Evolutionary conservation across 2,329 filamentous ascomycete genomes (phyloP).

Genomic region (Mycosphaerelloides madeirae): DNA sequence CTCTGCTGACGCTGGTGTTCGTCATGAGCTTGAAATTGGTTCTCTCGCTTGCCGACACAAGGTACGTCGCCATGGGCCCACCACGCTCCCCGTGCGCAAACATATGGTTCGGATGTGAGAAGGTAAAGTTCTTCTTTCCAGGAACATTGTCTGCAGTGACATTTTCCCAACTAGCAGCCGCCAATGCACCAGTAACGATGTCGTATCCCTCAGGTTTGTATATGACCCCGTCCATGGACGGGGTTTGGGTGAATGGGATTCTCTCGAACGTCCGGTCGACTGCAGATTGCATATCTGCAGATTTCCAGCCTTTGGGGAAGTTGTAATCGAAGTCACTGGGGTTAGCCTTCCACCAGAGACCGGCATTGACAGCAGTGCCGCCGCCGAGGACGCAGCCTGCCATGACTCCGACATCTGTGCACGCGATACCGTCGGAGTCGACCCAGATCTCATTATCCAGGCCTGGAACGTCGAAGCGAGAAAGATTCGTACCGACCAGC

Average conservation of each 20-base stretch:
- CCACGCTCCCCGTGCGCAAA: conserved; percentile 61
- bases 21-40: conserved; percentile 64
- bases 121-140: conserved; percentile 61
- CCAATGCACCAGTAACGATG: conserved; percentile 57
- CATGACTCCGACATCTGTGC: conserved; percentile 67
- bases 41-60: conserved; percentile 56
- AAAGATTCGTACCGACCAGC: conserved; percentile 58
- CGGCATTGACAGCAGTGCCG: conserved; percentile 62
- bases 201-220: conserved; percentile 66
- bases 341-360: conserved; percentile 64
- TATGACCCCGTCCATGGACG: conserved; percentile 61
- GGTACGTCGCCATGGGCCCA: conserved; percentile 67
- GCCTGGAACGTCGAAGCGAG: conserved; percentile 67
- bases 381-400: conserved; percentile 67
- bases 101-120: conserved; percentile 62
- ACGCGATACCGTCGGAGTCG: conserved; percentile 59
- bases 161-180: conserved; percentile 57
- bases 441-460: conserved; percentile 67
- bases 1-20: conserved; percentile 61
- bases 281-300: conserved; percentile 55
- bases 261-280: conserved; percentile 60
- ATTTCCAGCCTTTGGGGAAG: conserved; percentile 68
- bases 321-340: conserved; percentile 65
- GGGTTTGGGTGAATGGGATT: conserved; percentile 65
- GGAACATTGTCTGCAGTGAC: conserved; percentile 58